Evolutionary conservation across 257 asterid species (phyloP), one percentile per base, ranked within the genome.

Genomic region (Solanum chilense): DNA sequence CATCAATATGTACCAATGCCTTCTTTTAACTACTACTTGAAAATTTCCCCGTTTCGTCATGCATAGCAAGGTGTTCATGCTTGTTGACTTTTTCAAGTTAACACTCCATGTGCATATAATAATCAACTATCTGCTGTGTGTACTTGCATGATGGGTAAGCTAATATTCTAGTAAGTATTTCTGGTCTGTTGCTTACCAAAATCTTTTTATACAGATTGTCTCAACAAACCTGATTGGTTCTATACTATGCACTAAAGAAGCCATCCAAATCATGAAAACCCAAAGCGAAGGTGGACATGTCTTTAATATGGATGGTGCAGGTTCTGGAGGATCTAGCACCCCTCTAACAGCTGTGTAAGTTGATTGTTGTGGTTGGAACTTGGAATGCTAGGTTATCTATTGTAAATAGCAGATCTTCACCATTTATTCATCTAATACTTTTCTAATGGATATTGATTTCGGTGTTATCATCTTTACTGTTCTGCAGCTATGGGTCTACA

Each of bases 241-340:
- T 68, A 94, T 97, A 82, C 95, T 97, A 49, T 97, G 99, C 94
- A 97, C 98, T 81, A 98, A 98, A 71, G 98, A 94, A 91, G 98
- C 99, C 66, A 92, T 95, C 90, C 88, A 49, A 73, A 86, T 90
- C 56, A 95, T 97, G 98, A 86, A 88, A 82, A 89, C 85, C 88
- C 98, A 97, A 89, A 87, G 35, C 64, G 94, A 89, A 66, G 98
- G 97, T 83, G 99, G 99, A 88, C 98, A 95, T 88, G 92, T 97
- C 84, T 97, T 97, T 89, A 97, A 97, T 93, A 97, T 97, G 98
- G 99, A 97, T 89, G 99, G 99, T 88, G 98, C 98, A 6, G 98
- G 99, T 73, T 97, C 98, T 42, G 99, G 99, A 60, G 99, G 99
- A 69, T 97, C 98, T 45, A 97, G 99, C 92, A 97, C 99, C 81